Conservation (phyloP, 1,139 yeast species). For the Kodamaea alishanica region DNA sequence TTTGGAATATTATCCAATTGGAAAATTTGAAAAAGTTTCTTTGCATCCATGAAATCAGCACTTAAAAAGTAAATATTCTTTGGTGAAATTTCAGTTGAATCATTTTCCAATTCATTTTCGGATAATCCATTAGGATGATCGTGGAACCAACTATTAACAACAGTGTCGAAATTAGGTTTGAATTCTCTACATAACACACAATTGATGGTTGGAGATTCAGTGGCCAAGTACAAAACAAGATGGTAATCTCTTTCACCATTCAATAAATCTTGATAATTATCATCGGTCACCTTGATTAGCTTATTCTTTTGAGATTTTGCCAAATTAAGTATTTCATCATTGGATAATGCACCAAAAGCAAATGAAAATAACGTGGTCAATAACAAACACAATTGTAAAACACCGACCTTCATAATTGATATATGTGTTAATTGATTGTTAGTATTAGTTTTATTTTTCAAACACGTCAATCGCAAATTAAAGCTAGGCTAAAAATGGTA, state of each 20-base stretch:
- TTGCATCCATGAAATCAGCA: conserved; percentile 64
- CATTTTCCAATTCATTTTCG: conserved; percentile 28
- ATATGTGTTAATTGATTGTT: neutral
- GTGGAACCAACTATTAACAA: conserved; percentile 57
- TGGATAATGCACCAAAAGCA: conserved; percentile 27
- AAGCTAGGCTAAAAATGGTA: neutral
- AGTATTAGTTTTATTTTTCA: conserved; percentile 6
- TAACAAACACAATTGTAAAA: conserved; percentile 9
- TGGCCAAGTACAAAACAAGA: conserved; percentile 64
- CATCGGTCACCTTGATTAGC: conserved; percentile 48
- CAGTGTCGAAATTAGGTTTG: conserved; percentile 58
- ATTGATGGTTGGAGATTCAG: conserved; percentile 67
- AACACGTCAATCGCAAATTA: conserved; percentile 8
- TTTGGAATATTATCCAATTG: conserved; percentile 77
- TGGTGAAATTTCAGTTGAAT: conserved; percentile 23
- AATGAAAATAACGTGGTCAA: conserved; percentile 9
- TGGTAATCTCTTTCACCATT: conserved; percentile 71
- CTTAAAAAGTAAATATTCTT: conserved; percentile 60
- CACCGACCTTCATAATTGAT: conserved; percentile 9
- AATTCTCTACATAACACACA: conserved; percentile 74
- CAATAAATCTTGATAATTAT: conserved; percentile 55
- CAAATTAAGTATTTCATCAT: conserved; percentile 24
- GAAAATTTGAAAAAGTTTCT: conserved; percentile 51
- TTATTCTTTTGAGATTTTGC: conserved; percentile 21
- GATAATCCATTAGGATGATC: conserved; percentile 37